A percentile compares a stretch with the other conserved stretches of the same genome.
Conservation (phyloP, 2,329 filamentous ascomycete genomes). For the Trichoderma afroharzianum region DNA sequence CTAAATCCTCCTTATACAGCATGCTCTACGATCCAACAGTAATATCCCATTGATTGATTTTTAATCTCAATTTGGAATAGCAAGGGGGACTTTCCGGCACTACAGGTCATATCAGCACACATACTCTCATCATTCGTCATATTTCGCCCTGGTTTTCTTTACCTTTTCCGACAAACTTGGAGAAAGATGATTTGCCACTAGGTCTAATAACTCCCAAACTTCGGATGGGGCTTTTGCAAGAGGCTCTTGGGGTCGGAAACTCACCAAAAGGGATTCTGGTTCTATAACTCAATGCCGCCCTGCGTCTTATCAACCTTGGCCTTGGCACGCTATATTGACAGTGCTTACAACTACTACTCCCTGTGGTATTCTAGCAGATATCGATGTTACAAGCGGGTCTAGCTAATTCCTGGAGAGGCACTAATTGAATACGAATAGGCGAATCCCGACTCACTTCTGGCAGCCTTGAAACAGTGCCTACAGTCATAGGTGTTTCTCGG, state of each 20-base stretch:
- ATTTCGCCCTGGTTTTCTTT: neutral
- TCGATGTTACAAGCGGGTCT: neutral
- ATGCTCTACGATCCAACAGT: neutral
- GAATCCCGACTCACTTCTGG: neutral
- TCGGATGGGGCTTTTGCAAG: neutral
- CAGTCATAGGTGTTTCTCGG: neutral
- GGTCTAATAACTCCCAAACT: neutral
- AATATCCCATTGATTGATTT: neutral
- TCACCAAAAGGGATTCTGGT: neutral
- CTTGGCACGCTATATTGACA: too few relatives aligned
- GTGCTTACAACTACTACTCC: neutral
- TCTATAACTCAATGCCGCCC: neutral
- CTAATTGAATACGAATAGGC: neutral
- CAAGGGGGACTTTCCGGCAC: neutral
- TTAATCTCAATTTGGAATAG: neutral
- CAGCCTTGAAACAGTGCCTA: neutral
- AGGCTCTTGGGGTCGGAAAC: neutral
- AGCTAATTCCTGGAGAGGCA: neutral
- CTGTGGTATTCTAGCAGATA: too few relatives aligned
- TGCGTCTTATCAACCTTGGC: neutral
- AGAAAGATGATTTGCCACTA: neutral
- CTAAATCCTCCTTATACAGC: neutral
- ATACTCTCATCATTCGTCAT: neutral
- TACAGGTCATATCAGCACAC: neutral
- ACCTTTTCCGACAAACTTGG: neutral